A percentile compares a stretch with the other conserved stretches of the same genome.
These are phyloP conservation scores for Termitomyces sp. DNA, from an alignment of 768 basidiomycete genomes.

Conservation along the genomic window DNA sequence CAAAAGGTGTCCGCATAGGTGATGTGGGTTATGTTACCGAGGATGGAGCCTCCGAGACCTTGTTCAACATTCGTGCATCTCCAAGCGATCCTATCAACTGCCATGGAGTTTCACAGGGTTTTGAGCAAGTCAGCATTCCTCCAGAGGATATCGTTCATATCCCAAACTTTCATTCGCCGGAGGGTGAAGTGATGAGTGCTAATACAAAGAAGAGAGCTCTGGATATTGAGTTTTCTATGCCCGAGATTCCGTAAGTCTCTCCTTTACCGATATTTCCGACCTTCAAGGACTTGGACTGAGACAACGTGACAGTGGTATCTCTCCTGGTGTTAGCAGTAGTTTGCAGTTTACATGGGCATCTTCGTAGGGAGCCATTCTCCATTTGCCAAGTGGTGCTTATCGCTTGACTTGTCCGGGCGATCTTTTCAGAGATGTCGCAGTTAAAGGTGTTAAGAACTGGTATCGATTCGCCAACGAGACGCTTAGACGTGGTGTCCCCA, in stretches of 20 bases:
- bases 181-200: slow-evolving; percentile 6
- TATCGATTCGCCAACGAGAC: slow-evolving; percentile 11
- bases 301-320: neutral
- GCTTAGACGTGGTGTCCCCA: slow-evolving; percentile 10
- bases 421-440: slow-evolving; percentile 8
- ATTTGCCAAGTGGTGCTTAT: slow-evolving; percentile 10
- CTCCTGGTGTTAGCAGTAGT: slow-evolving; percentile 3
- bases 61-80: slow-evolving; percentile 18
- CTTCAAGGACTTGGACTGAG: neutral
- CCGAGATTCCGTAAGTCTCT: slow-evolving; percentile 8
- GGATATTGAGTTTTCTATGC: slow-evolving; percentile 3
- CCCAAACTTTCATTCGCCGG: slow-evolving; percentile 5
- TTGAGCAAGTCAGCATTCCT: slow-evolving; percentile 10
- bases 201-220: slow-evolving; percentile 1
- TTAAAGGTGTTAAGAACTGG: slow-evolving; percentile 9
- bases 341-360: slow-evolving; percentile 12
- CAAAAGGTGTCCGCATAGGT: slow-evolving; percentile 19
- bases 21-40: slow-evolving; percentile 19
- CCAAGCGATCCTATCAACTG: slow-evolving; percentile 13
- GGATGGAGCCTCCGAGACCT: slow-evolving; percentile 18
- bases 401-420: slow-evolving; percentile 9
- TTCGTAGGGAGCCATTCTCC: slow-evolving; percentile 13
- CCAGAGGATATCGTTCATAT: slow-evolving; percentile 12
- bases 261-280: neutral
- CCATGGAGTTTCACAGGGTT: slow-evolving; percentile 13